Base-by-base conservation (phyloP, 768 basidiomycete genomes). In the Rhizopogon vinicolor region DNA sequence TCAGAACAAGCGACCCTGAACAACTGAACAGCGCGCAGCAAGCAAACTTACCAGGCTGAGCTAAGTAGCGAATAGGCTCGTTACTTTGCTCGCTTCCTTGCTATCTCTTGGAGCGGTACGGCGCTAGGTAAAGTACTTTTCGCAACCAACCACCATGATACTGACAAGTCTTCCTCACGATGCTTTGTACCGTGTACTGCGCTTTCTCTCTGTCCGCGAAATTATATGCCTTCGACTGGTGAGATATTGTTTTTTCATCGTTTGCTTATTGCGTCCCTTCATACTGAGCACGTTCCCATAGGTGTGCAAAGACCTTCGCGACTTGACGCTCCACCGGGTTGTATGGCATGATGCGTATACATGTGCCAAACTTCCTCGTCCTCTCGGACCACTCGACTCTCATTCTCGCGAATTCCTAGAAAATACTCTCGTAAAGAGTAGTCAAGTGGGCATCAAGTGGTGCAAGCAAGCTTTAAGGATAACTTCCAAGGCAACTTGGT, bases 191-290 rank as follows among this genome's bases (percentile, higher is more conserved):
- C 46, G 46, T 35, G 19, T 48, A 18, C 13, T 48, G 2, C 22
- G 19, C 33, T 48, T 48, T 48, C 46, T 48, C 13, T 35, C 46
- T 16, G 46, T 48, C 19, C 46, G 46, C 33, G 46, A 48, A 35
- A 48, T 48, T 13, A 48, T 48, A 31, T 48, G 46, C 46, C 46
- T 48, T 48, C 46, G 46, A 35, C 14, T 48, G 31, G 46, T 48
- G 19, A 48, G 46, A 22, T 35, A 22, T 16, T 5, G 2, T 16
- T 22, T 1, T 16, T 22, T 48, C 7, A 9, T 48, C 5, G 5
- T 16, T 14, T 48, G 18, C 13, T 14, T 19, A 35, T 22, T 7
- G 13, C 7, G 13, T 33, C 31, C 19, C 4, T 48, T 19, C 13
- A 35, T 35, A 7, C 19, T 33, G 31, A 48, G 35, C 13, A 19